Evolutionary conservation across 768 basidiomycete species (phyloP), one percentile per base, ranked within the genome.

Genomic region (Lactarius indigo): DNA sequence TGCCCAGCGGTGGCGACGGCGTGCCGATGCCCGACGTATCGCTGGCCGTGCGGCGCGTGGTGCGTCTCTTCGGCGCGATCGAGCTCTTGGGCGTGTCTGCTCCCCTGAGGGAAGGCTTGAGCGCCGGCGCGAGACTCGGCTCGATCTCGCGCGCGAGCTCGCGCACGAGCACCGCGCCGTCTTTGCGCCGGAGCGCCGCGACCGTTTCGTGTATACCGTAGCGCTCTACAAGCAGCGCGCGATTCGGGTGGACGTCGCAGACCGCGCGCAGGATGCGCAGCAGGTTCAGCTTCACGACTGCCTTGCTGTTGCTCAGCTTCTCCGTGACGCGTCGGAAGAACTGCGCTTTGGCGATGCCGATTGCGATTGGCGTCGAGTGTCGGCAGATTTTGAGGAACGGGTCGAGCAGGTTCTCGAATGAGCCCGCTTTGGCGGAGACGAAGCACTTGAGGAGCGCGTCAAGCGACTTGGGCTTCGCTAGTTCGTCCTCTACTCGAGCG

Each of bases 371-470:
- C 1, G 84, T 82, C 0, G 96, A 98, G 9, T 93, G 76, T 13
- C 95, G 90, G 61, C 89, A 87, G 56, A 98, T 90, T 80, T 97
- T 97, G 74, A 96, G 85, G 78, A 95, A 90, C 1, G 94, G 92
- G 60, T 96, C 93, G 9, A 98, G 86, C 28, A 99, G 78, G 73
- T 91, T 93, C 75, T 98, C 96, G 73, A 97, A 95, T 2, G 89
- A 90, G 74, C 92, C 91, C 56, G 92, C 88, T 77, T 96, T 95
- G 33, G 92, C 87, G 1, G 85, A 82, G 68, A 91, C 87, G 76
- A 96, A 96, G 75, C 91, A 91, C 47, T 82, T 83, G 39, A 95
- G 82, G 18, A 96, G 78, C 0, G 85, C 80, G 0, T 91, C 87
- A 20, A 92, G 76, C 1, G 90, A 80, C 15, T 81, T 80, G 2